Evolutionary conservation across 192 early-diverging fungal genomes (phyloP).

Genomic region (Coemansia sp.): DNA sequence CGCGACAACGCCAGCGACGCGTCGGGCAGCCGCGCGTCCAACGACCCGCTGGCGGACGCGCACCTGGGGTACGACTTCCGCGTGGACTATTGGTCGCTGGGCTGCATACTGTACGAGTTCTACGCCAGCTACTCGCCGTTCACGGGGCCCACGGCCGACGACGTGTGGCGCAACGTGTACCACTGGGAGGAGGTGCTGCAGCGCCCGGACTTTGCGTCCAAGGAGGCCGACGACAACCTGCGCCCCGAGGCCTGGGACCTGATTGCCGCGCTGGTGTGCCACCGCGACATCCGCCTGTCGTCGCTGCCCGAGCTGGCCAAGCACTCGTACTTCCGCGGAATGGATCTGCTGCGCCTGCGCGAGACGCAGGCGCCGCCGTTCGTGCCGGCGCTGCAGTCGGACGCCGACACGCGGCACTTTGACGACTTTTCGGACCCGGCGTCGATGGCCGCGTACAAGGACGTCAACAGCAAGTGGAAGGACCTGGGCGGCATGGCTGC

Average conservation of each 20-base stretch:
- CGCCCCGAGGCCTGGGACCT: conserved; percentile 74
- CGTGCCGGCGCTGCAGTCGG: conserved; percentile 62
- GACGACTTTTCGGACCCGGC: conserved; percentile 64
- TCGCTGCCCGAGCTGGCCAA: conserved; percentile 54
- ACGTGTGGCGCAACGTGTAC: conserved; percentile 82
- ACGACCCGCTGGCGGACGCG: conserved; percentile 54
- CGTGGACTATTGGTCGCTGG: conserved; percentile 73
- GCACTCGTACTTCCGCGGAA: conserved; percentile 59
- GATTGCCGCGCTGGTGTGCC: conserved; percentile 56
- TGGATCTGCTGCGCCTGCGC: conserved; percentile 61
- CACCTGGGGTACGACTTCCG: conserved; percentile 60
- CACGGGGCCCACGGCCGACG: conserved; percentile 60
- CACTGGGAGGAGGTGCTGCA: conserved; percentile 74
- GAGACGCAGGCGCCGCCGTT: conserved; percentile 67
- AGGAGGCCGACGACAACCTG: conserved; percentile 76
- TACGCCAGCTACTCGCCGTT: conserved; percentile 75
- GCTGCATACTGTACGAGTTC: conserved; percentile 76
- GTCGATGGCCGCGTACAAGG: conserved; percentile 57
- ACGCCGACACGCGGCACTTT: conserved; percentile 78
- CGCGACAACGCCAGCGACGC: conserved; percentile 33
- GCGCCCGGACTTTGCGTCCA: conserved; percentile 68
- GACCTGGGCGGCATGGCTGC: conserved; percentile 28
- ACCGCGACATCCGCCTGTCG: conserved; percentile 53
- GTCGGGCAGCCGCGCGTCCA: conserved; percentile 26
- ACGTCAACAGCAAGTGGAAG: conserved; percentile 55